A percentile compares a stretch with the other conserved stretches of the same genome.
Conservation (phyloP, 2,329 filamentous ascomycete species). For the Trichoderma koningii region DNA sequence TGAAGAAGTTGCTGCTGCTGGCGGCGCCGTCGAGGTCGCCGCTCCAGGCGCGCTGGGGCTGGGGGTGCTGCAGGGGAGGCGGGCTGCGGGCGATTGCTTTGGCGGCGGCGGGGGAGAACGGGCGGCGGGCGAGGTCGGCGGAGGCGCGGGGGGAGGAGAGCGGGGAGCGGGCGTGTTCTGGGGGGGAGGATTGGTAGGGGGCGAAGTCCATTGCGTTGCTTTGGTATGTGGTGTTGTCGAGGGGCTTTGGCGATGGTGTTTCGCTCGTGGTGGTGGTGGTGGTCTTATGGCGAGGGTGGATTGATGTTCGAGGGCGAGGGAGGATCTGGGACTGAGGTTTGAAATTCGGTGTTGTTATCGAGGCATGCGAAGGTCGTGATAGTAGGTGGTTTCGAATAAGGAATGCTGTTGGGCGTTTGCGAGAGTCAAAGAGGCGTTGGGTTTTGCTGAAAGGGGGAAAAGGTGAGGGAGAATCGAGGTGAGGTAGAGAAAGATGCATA, state of each 20-base stretch:
- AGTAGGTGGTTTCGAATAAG: not conserved
- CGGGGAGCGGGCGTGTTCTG: conserved; percentile 82
- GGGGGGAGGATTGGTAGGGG: conserved; percentile 90
- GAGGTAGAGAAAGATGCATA: not conserved
- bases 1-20: conserved; percentile 28
- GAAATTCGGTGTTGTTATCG: not conserved
- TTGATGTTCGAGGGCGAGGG: not conserved
- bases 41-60: conserved; percentile 59
- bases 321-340: not conserved
- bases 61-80: conserved; percentile 51
- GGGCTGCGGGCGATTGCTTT: conserved; percentile 42
- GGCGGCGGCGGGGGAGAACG: conserved; percentile 54
- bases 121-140: conserved; percentile 54
- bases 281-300: not conserved
- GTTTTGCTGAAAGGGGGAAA: not conserved
- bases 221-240: not conserved
- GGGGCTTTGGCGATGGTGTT: not conserved
- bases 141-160: conserved; percentile 58
- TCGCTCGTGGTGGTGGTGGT: not conserved
- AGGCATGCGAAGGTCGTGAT: not conserved
- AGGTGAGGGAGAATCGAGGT: not conserved
- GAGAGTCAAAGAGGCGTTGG: not conserved
- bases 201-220: conserved; percentile 78
- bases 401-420: not conserved
- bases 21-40: conserved; percentile 44